Percentiles rank a stretch among this genome's conserved stretches.
Conservation (phyloP, 2,329 filamentous ascomycete species). For the Penicillium frequentans region DNA sequence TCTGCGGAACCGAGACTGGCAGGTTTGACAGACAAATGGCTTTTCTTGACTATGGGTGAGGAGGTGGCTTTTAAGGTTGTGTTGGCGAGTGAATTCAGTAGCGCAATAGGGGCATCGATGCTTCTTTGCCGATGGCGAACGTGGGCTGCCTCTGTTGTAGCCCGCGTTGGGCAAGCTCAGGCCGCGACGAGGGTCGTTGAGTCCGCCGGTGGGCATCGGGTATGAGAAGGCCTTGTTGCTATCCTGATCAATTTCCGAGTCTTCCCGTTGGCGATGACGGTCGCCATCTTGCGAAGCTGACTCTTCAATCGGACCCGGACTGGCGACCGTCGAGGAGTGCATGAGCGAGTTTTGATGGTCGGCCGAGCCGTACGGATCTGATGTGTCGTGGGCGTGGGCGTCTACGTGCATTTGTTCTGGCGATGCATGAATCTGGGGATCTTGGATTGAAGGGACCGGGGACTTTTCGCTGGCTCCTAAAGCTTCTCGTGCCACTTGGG, state of each 20-base stretch:
- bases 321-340: constrained; percentile 50
- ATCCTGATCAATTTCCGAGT: constrained; percentile 40
- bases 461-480: constrained; percentile 40
- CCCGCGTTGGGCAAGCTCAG: constrained; percentile 60
- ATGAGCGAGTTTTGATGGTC: constrained; percentile 54
- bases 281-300: constrained; percentile 44
- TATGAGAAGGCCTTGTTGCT: constrained; percentile 63
- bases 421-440: constrained; percentile 48
- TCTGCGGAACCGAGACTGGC: constrained; percentile 85
- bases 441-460: constrained; percentile 42
- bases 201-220: constrained; percentile 55
- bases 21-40: constrained; percentile 91
- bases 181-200: constrained; percentile 56
- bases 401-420: constrained; percentile 48
- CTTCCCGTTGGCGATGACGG: constrained; percentile 37
- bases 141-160: constrained; percentile 57
- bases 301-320: constrained; percentile 49
- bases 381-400: constrained; percentile 51
- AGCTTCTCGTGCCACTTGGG: constrained; percentile 44
- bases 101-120: constrained; percentile 97
- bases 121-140: constrained; percentile 77
- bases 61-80: constrained; percentile 95
- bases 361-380: constrained; percentile 49
- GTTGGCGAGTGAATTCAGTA: constrained; percentile 94
- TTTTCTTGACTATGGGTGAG: constrained; percentile 98